A percentile compares a stretch with the other conserved stretches of the same genome.
phyloP scores from a whole-genome alignment of 2,329 filamentous ascomycete genomes.

The Diaporthe vaccinii region DNA sequence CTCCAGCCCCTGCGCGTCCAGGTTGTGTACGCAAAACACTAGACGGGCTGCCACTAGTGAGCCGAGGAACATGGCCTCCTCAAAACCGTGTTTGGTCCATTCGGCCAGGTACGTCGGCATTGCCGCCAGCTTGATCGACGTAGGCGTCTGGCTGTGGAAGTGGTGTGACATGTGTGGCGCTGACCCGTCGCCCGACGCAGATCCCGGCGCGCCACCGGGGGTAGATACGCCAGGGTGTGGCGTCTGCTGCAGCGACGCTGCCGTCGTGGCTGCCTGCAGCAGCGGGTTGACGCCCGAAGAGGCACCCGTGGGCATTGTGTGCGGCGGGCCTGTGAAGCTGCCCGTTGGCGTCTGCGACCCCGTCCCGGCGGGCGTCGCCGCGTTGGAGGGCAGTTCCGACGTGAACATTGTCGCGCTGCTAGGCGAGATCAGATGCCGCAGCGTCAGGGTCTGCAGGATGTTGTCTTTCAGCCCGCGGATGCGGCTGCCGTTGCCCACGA shows the following conservation, averaged over 20 bases:
- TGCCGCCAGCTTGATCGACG: slow-evolving; percentile 82
- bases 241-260: slow-evolving; percentile 64
- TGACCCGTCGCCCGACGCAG: slow-evolving; percentile 56
- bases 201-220: slow-evolving; percentile 49
- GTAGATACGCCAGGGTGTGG: slow-evolving; percentile 59
- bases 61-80: slow-evolving; percentile 89
- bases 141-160: slow-evolving; percentile 80
- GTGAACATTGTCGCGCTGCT: slow-evolving; percentile 97
- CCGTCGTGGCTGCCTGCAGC: slow-evolving; percentile 89
- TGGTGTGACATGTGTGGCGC: slow-evolving; percentile 58
- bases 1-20: slow-evolving; percentile 66
- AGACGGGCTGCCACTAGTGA: slow-evolving; percentile 84
- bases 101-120: slow-evolving; percentile 90
- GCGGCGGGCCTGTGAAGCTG: slow-evolving; percentile 66
- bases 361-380: slow-evolving; percentile 91
- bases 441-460: slow-evolving; percentile 81
- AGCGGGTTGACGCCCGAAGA: slow-evolving; percentile 82
- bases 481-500: slow-evolving; percentile 87
- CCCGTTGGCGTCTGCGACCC: slow-evolving; percentile 90
- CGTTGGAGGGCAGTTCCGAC: slow-evolving; percentile 93
- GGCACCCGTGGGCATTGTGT: slow-evolving; percentile 62
- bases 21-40: slow-evolving; percentile 71
- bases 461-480: slow-evolving; percentile 88
- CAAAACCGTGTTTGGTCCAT: slow-evolving; percentile 85
- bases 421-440: slow-evolving; percentile 91